Base-by-base conservation (phyloP, 495 filamentous ascomycete species). In the Neurospora sp. region DNA sequence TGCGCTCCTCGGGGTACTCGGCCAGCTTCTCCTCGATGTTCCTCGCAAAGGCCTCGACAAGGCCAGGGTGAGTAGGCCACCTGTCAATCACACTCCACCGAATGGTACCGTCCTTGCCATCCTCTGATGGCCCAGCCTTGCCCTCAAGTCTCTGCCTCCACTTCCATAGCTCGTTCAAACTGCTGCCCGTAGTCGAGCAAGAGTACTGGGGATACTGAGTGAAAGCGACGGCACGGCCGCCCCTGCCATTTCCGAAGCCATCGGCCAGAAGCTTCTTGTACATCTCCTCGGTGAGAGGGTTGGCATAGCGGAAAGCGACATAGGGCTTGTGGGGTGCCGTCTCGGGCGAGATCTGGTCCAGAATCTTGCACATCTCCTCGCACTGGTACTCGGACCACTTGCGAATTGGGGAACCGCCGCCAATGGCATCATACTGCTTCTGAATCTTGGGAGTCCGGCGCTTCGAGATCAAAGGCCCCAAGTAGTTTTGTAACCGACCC, bases 201-300 rank as follows among this genome's bases (percentile, higher is more conserved):
- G 92, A 96, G 80, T 99, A 99, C 80, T 99, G 96, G 28, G 96
- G 96, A 77, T 99, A 99, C 80, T 99, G 96, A 5, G 96, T 97
- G 81, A 98, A 99, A 3, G 96, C 96, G 8, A 99, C 93, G 5
- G 96, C 96, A 70, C 96, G 89, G 1, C 94, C 94, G 15, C 94
- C 94, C 73, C 89, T 92, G 2, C 94, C 94, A 36, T 88, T 88
- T 42, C 93, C 93, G 77, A 99, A 94, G 0, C 96, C 96, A 82
- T 99, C 96, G 34, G 87, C 89, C 59, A 98, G 81, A 73, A 99
- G 80, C 74, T 88, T 85, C 36, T 86, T 85, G 79, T 98, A 98
- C 88, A 92, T 96, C 70, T 95, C 90, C 82, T 98, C 96, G 0
- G 96, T 99, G 76, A 99, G 83, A 1, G 96, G 96, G 69, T 93